Evolutionary conservation across 257 asterid genomes (phyloP).

Genomic region (Voacanga thouarsii): DNA sequence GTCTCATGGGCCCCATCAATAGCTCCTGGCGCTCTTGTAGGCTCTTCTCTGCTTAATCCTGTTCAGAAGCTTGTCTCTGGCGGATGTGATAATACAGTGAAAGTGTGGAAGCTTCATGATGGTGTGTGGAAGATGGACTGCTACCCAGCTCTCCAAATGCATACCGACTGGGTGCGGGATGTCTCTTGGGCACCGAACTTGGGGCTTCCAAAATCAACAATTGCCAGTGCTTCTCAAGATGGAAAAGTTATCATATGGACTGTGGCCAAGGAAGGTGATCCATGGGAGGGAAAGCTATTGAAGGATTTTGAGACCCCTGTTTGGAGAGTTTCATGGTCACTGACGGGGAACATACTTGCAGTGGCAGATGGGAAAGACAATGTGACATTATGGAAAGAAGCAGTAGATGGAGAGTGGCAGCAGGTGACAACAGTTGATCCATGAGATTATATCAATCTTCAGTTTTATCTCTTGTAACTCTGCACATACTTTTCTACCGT

Average conservation of each 20-base stretch:
- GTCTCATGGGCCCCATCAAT: constrained; percentile 51
- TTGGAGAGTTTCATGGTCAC: constrained; percentile 33
- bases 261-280: constrained; percentile 27
- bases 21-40: constrained; percentile 29
- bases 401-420: constrained; percentile 33
- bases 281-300: constrained; percentile 29
- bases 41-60: constrained; percentile 20
- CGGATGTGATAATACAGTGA: constrained; percentile 30
- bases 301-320: constrained; percentile 26
- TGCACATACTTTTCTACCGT: not conserved
- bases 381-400: constrained; percentile 31
- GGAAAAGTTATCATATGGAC: constrained; percentile 29
- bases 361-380: constrained; percentile 28
- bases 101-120: constrained; percentile 26
- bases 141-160: constrained; percentile 32
- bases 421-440: constrained; percentile 16
- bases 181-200: constrained; percentile 30
- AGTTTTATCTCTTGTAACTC: not conserved
- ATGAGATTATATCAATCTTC: constrained; percentile 7
- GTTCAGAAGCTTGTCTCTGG: constrained; percentile 32
- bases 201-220: constrained; percentile 28
- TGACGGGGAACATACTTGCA: constrained; percentile 30
- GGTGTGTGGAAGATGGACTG: constrained; percentile 30
- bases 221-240: constrained; percentile 30
- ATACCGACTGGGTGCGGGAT: constrained; percentile 28